Evolutionary conservation across 192 early-diverging fungal genomes (phyloP).

Genomic region (Thamnidium elegans): DNA sequence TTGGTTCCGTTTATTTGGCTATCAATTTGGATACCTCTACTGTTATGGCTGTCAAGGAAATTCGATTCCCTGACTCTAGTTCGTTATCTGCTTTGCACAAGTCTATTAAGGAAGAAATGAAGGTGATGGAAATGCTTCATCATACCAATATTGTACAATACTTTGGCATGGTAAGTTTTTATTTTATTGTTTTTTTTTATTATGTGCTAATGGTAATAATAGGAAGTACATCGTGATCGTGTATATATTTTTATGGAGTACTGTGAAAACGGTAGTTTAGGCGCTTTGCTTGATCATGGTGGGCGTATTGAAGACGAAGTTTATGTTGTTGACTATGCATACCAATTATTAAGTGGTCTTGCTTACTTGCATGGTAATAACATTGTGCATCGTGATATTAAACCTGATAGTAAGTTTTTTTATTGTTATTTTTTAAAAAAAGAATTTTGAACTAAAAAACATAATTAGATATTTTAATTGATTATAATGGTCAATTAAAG

Average conservation of each 20-base stretch:
- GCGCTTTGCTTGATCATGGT: slow-evolving; percentile 73
- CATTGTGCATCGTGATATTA: slow-evolving; percentile 90
- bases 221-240: slow-evolving; percentile 86
- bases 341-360: slow-evolving; percentile 81
- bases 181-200: neutral
- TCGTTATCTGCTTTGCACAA: slow-evolving; percentile 58
- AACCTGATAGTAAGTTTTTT: slow-evolving; percentile 69
- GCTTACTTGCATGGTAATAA: slow-evolving; percentile 79
- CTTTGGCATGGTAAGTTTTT: slow-evolving; percentile 62
- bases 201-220: slow-evolving; percentile 5
- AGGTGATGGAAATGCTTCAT: slow-evolving; percentile 83
- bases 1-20: slow-evolving; percentile 83
- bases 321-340: slow-evolving; percentile 66
- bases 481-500: slow-evolving; percentile 75
- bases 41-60: slow-evolving; percentile 92
- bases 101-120: slow-evolving; percentile 88
- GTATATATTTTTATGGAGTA: slow-evolving; percentile 93
- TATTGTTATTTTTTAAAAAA: neutral
- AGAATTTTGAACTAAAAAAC: no score
- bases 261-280: slow-evolving; percentile 74
- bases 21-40: slow-evolving; percentile 81
- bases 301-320: slow-evolving; percentile 76
- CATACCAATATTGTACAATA: slow-evolving; percentile 90
- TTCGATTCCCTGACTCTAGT: slow-evolving; percentile 73
- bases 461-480: slow-evolving; percentile 68